These are phyloP conservation scores for Leccinum barrowsii DNA, from an alignment of 768 basidiomycete species.

Conservation along the genomic window DNA sequence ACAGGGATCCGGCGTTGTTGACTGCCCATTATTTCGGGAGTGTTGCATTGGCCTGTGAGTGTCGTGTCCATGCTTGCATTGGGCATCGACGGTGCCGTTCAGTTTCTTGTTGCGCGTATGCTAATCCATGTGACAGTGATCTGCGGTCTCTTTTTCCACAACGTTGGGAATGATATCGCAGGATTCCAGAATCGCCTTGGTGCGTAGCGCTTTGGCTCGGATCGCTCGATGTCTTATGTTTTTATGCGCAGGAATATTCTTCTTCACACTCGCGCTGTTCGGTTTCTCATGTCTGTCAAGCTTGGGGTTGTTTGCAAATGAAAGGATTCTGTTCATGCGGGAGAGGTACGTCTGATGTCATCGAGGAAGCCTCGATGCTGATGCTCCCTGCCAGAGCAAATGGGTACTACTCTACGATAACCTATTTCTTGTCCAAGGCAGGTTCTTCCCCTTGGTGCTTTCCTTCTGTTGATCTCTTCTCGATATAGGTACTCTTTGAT, in stretches of 20 bases:
- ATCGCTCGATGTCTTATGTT: background rate
- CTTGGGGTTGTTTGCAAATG: slow-evolving; percentile 89
- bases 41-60: slow-evolving; percentile 78
- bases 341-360: slow-evolving; percentile 61
- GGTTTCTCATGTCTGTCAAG: slow-evolving; percentile 97
- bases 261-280: slow-evolving; percentile 95
- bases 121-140: slow-evolving; percentile 49
- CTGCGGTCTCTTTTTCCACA: slow-evolving; percentile 91
- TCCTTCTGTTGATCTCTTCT: background rate
- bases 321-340: slow-evolving; percentile 96
- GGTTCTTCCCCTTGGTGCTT: background rate
- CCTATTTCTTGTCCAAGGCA: slow-evolving; percentile 94
- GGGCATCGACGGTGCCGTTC: background rate
- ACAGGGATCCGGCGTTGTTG: slow-evolving; percentile 90
- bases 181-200: slow-evolving; percentile 96
- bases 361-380: background rate
- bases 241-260: slow-evolving; percentile 70
- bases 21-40: slow-evolving; percentile 87
- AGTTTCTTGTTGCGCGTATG: background rate
- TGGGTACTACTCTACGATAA: slow-evolving; percentile 95
- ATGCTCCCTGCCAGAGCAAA: slow-evolving; percentile 62
- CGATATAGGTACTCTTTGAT: slow-evolving; percentile 81
- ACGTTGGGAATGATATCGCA: slow-evolving; percentile 88
- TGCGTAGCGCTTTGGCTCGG: slow-evolving; percentile 24
- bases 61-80: background rate